Percentiles rank a stretch among this genome's conserved stretches.
Evolutionary conservation across 2,329 filamentous ascomycete genomes (phyloP).

Genomic region (Colletotrichum gloeosporioides): DNA sequence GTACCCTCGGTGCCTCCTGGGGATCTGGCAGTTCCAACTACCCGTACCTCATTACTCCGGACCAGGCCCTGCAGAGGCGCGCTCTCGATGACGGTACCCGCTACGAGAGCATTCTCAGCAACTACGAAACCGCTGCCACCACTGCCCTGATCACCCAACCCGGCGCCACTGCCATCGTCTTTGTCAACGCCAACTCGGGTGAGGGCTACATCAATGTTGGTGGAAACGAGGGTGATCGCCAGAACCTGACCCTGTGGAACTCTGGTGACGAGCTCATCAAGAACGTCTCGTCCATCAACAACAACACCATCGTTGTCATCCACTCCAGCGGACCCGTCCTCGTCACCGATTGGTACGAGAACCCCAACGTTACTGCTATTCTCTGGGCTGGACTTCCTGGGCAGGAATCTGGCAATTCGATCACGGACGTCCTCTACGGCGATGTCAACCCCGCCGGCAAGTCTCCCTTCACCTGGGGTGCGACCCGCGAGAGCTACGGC

Average conservation of each 20-base stretch:
- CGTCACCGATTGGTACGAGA: slow-evolving; percentile 75
- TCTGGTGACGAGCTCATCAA: slow-evolving; percentile 81
- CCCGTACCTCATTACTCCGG: slow-evolving; percentile 78
- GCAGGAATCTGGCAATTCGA: slow-evolving; percentile 81
- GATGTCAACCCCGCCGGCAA: slow-evolving; percentile 78
- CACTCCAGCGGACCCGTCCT: slow-evolving; percentile 85
- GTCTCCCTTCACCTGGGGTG: slow-evolving; percentile 81
- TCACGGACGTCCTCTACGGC: slow-evolving; percentile 85
- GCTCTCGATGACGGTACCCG: slow-evolving; percentile 63
- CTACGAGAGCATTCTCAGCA: slow-evolving; percentile 72
- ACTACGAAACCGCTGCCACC: slow-evolving; percentile 67
- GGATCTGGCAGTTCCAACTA: slow-evolving; percentile 77
- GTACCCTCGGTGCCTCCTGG: slow-evolving; percentile 78
- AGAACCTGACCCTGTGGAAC: slow-evolving; percentile 91
- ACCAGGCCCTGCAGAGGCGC: slow-evolving; percentile 70
- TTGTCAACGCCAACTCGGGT: slow-evolving; percentile 85
- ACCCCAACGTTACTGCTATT: slow-evolving; percentile 82
- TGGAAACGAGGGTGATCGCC: slow-evolving; percentile 85
- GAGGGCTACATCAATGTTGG: slow-evolving; percentile 88
- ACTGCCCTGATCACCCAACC: slow-evolving; percentile 64
- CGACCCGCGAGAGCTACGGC: slow-evolving; percentile 70
- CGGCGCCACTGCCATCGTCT: slow-evolving; percentile 79
- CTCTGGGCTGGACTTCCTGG: slow-evolving; percentile 84
- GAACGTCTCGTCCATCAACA: slow-evolving; percentile 77
- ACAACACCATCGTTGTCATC: slow-evolving; percentile 91